A percentile compares a stretch with the other conserved stretches of the same genome.
Evolutionary conservation across 2,329 filamentous ascomycete species (phyloP).

Genomic region (Sclerotinia spermophila): DNA sequence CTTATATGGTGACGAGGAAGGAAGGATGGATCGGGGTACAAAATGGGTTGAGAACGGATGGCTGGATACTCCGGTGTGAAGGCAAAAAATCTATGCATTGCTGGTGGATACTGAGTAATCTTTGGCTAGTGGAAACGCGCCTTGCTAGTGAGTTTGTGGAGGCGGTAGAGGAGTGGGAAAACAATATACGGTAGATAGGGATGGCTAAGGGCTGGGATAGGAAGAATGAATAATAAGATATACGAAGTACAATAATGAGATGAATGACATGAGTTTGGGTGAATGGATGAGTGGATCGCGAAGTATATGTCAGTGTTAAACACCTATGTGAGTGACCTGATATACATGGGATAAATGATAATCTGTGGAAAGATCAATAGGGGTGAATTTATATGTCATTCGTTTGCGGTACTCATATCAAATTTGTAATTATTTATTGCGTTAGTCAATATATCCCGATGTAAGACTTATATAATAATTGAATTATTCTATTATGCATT

Average conservation of each 20-base stretch:
- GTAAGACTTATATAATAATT: too few species aligned
- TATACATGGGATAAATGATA: too few species aligned
- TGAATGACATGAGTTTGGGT: neutral
- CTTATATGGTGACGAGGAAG: neutral
- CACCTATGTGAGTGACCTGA: too few species aligned
- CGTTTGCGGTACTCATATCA: too few species aligned
- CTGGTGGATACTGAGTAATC: neutral
- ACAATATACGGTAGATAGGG: neutral
- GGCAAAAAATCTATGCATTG: neutral
- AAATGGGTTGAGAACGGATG: neutral
- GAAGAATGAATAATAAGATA: neutral
- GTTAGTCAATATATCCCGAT: too few species aligned
- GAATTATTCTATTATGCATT: too few species aligned
- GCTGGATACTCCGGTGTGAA: conserved; percentile 14
- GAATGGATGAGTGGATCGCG: neutral
- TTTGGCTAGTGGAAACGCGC: neutral
- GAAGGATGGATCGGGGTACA: neutral
- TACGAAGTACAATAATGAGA: neutral
- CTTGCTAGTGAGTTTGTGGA: neutral
- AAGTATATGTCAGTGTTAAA: too few species aligned
- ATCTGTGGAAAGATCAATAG: too few species aligned
- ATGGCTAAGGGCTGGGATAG: neutral
- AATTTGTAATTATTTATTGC: too few species aligned
- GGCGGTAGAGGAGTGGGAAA: neutral
- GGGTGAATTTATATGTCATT: too few species aligned